Base-by-base conservation (phyloP, 305 asterid genomes). In the Fraxinus angustifolia region DNA sequence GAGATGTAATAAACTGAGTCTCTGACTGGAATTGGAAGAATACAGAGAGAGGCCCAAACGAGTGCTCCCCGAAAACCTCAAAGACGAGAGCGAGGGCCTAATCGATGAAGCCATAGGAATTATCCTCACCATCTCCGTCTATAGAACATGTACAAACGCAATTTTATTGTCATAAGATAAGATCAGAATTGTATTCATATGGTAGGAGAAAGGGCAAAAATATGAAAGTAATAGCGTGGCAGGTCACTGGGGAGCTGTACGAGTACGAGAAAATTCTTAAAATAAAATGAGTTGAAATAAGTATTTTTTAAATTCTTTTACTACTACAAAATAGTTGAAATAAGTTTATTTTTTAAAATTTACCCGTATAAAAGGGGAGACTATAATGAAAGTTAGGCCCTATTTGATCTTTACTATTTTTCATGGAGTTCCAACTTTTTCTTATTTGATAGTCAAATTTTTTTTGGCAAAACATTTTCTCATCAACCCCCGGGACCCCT, bases 81-180 rank as follows among this genome's bases (percentile, higher is more conserved):
- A 81, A n/a, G 97, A 92, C 38, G 92, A 88, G 56, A 94, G 88
- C 62, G 98, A 91, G 82, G 97, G 97, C 76, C 89, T 84, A 77
- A 94, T 90, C 38, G 97, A 85, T 2, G 96, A 89, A 34, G 98
- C 98, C 98, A 94, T 90, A 72, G 96, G 97, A 79, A 89, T 82
- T 83, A 92, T 88, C 88, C 96, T 86, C 86, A 89, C 94, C 97
- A 91, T 92, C 36, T 6, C 17, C 10, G 31, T 40, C 60, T 38
- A 4, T 40, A 38, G 3, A 74, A 17, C 14, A 12, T 28, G 38
- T 67, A 28, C 73, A 28, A 28, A 28, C 38, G 30, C 38, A 67
- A 67, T 67, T 28, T 67, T 67, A 12, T 12, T 6, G 3, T 11
- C 12, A 3, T 6, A 28, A 67, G 73, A 67, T 67, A 67, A 42